These are phyloP conservation scores for Cryphonectria japonica DNA, from an alignment of 2,329 filamentous ascomycete species.

Conservation along the genomic window DNA sequence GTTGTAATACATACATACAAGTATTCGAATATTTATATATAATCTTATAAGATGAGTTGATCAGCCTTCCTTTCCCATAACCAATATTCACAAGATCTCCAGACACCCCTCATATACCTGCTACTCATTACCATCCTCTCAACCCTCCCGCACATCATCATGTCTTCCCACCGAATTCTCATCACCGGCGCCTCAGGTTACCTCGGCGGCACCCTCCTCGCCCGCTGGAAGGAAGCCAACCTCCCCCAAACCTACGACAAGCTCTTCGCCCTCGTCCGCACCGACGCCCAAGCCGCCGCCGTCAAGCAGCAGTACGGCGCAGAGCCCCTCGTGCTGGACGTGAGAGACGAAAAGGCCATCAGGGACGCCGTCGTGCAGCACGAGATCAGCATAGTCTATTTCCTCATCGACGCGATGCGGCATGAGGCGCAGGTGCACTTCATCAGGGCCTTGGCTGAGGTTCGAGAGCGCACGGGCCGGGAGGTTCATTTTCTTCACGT, in stretches of 20 bases:
- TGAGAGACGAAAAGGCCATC: constrained; percentile 42
- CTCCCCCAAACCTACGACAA: constrained; percentile 48
- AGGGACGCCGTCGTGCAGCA: constrained; percentile 43
- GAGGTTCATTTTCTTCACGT: constrained; percentile 54
- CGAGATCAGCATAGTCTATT: constrained; percentile 53
- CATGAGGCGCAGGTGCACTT: constrained; percentile 42
- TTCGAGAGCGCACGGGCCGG: constrained; percentile 45
- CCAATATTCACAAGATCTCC: neutral
- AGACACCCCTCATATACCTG: neutral
- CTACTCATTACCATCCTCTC: no score
- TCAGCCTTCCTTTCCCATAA: neutral
- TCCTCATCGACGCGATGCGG: constrained; percentile 47
- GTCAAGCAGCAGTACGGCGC: constrained; percentile 48
- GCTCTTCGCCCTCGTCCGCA: constrained; percentile 53
- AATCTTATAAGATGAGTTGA: neutral
- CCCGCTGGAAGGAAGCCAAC: constrained; percentile 39
- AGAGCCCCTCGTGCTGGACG: constrained; percentile 46
- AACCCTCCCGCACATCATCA: neutral
- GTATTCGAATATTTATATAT: neutral
- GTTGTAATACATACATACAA: neutral
- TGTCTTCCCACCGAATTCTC: constrained; percentile 40
- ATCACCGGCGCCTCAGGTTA: constrained; percentile 58
- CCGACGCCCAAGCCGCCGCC: constrained; percentile 46
- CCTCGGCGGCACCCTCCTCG: constrained; percentile 54
- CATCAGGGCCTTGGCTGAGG: constrained; percentile 50